Conservation (phyloP, 768 basidiomycete species). For the Lactarius deliciosus region DNA sequence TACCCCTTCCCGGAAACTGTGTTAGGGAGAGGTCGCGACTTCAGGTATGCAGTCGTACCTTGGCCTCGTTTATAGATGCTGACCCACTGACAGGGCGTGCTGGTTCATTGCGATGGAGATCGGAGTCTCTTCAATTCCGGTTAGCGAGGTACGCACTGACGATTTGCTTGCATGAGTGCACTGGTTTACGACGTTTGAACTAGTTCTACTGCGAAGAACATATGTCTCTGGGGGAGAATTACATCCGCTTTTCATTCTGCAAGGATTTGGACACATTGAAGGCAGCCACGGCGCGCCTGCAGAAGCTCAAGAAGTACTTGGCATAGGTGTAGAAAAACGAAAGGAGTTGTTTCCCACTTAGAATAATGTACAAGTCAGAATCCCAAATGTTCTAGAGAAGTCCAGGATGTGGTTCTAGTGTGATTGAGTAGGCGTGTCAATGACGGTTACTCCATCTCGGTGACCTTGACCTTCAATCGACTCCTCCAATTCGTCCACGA, state of each 20-base stretch:
- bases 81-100: slow-evolving; percentile 58
- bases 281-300: slow-evolving; percentile 79
- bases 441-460: slow-evolving; percentile 16
- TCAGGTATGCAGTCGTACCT: slow-evolving; percentile 52
- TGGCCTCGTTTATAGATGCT: slow-evolving; percentile 18
- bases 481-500: slow-evolving; percentile 57
- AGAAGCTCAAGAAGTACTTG: slow-evolving; percentile 68
- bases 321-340: slow-evolving; percentile 16
- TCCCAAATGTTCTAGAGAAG: not conserved
- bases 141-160: slow-evolving; percentile 73
- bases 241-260: slow-evolving; percentile 91
- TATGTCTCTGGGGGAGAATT: slow-evolving; percentile 79
- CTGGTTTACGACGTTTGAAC: slow-evolving; percentile 7
- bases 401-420: slow-evolving; percentile 2
- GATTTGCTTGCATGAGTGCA: not conserved
- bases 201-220: slow-evolving; percentile 95
- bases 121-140: slow-evolving; percentile 91
- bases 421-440: not conserved
- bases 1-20: slow-evolving; percentile 80
- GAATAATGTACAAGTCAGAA: slow-evolving; percentile 7
- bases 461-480: slow-evolving; percentile 8
- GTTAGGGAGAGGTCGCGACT: slow-evolving; percentile 80
- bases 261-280: slow-evolving; percentile 87
- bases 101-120: slow-evolving; percentile 94
- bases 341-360: slow-evolving; percentile 7